Evolutionary conservation across 2,329 filamentous ascomycete genomes (phyloP), one percentile per base, ranked within the genome.

Genomic region (Rhytidhysteron rufulum): DNA sequence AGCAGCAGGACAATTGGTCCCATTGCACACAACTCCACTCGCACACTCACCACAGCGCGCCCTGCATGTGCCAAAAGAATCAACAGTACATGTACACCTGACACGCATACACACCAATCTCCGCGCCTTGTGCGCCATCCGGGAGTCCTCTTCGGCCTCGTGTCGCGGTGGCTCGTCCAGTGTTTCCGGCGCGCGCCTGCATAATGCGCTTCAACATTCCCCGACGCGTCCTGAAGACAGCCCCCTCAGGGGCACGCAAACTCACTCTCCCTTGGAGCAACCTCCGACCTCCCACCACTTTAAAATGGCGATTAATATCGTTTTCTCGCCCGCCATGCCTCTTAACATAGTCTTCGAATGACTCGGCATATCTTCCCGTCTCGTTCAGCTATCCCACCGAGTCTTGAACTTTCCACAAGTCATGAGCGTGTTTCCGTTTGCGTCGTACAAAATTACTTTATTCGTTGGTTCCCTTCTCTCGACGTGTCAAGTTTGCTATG

Each of bases 401-500:
- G 7, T 13, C 7, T 13, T 13, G 24, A 13, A 27, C 24, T 8
- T 13, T 8, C 13, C 13, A 8, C 24, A 7, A 27, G 7, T 27
- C 24, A 27, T 13, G 24, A 13, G 7, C 24, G 24, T 8, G 24
- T 13, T 27, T 33, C 31, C 31, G 4, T 16, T 16, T 33, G 4
- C 17, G n/a, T 33, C 10, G n/a, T 16, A 16, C 18, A 16, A 33
- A 10, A 5, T 5, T 32, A 17, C 18, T 33, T 33, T 13, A 13
- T 33, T 15, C 31, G 18, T 16, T 16, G 17, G n/a, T 9, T 33
- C 18, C 4, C 31, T 4, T 4, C 9, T 33, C 13, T 13, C n/a
- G 17, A 33, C 31, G 31, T 33, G 31, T 33, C 17, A 18, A 33
- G 31, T 33, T 33, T 37, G 35, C 25, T 15, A 5, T 20, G 25